Evolutionary conservation across 169 alveolate species (phyloP), one percentile per base, ranked within the genome.

Genomic region (Cryptosporidium canis): DNA sequence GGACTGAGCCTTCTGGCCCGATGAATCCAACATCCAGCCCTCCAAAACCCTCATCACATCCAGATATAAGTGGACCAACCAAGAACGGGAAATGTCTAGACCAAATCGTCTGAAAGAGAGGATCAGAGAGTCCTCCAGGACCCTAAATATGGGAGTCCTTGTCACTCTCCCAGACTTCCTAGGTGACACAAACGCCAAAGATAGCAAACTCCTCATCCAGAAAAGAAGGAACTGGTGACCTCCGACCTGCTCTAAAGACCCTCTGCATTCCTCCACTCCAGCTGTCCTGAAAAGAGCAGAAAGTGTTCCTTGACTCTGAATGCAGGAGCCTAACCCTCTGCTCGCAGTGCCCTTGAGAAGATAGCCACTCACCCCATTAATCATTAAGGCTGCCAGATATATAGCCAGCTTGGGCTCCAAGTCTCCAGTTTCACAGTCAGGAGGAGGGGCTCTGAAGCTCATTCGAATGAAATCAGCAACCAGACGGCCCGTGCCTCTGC

Each of bases 151-250:
- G 8, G n/a, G 31, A 2, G 35, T 51, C 8, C 24, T 51, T 51
- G 63, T 51, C 18, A 51, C 0, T 51, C 63, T 51, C 6, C 24
- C 0, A 12, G 24, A 18, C 31, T 51, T 51, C 18, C 4, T 51
- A 21, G 63, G 35, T 1, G 16, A 21, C 1, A 2, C 24, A 21
- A 51, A 0, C 7, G 24, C 45, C 27, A 29, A 29, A 29, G 27
- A 31, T 3, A 61, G n/a, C 31, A 61, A 61, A 29, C 27, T 61
- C 11, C 47, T 61, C 68, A 61, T 61, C 68, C 68, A 61, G 31
- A 27, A 27, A 31, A 35, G 14, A 31, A 61, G 31, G 12, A 58
- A 58, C 8, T 24, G 4, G n/a, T 24, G 45, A 61, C n/a, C 9
- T 61, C 63, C 24, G 9, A 51, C 18, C 1, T 27, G 5, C 11